phyloP scores from a whole-genome alignment of 1,284 basidiomycete species.

The Papiliotrema laurentii region DNA sequence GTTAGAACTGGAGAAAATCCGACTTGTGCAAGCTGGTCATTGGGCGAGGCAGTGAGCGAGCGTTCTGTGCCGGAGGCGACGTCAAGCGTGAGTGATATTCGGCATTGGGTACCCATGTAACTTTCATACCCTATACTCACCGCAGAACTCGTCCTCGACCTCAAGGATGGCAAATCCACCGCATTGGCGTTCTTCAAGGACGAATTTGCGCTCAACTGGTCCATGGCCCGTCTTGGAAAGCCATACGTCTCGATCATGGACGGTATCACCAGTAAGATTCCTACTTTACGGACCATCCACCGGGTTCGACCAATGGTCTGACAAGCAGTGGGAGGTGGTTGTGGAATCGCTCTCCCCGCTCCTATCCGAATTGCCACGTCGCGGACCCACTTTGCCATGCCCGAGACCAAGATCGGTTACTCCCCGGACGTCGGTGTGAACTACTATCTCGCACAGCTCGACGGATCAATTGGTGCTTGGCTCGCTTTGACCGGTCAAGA shows the following conservation, averaged over 20 bases:
- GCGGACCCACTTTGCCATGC: conserved; percentile 92
- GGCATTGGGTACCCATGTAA: no score
- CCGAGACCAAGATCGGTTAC: conserved; percentile 81
- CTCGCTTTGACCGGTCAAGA: conserved; percentile 80
- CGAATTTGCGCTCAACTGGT: conserved; percentile 91
- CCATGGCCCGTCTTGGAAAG: conserved; percentile 71
- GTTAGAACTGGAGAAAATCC: conserved; percentile 72
- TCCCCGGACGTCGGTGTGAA: conserved; percentile 71
- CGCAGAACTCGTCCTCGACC: conserved; percentile 29
- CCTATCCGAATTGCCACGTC: conserved; percentile 92
- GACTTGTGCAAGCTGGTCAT: conserved; percentile 71
- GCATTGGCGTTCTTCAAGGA: conserved; percentile 83
- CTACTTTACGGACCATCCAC: no score
- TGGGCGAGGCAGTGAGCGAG: conserved; percentile 69
- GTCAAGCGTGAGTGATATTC: conserved; percentile 53
- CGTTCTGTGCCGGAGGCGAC: conserved; percentile 95
- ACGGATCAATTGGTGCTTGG: conserved; percentile 89
- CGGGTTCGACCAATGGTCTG: background rate
- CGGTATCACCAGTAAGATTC: conserved; percentile 83
- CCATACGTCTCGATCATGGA: conserved; percentile 88
- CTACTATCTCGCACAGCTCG: conserved; percentile 81
- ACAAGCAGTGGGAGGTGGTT: conserved; percentile 85
- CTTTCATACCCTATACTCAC: conserved; percentile 2
- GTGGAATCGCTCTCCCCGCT: conserved; percentile 82
- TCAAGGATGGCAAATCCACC: conserved; percentile 44